Conservation (phyloP, 1,284 basidiomycete species). For the Irpex lacteus region DNA sequence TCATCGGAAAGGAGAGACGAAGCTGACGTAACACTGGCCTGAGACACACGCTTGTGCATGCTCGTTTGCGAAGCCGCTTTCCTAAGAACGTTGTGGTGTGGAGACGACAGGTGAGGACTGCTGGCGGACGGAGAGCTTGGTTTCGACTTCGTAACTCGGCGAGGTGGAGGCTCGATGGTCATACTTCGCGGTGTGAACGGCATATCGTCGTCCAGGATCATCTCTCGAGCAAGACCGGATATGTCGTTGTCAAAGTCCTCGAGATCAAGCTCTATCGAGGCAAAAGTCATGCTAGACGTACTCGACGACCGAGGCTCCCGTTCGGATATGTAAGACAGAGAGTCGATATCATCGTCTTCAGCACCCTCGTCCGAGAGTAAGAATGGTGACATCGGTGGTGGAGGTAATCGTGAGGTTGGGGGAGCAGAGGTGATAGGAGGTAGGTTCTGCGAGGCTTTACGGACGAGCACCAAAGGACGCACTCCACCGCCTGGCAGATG, state of each 20-base stretch:
- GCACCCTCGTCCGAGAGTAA: slow-evolving; percentile 8
- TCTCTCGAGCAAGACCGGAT: neutral
- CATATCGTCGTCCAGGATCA: neutral
- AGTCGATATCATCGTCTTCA: slow-evolving; percentile 17
- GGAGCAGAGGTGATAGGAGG: slow-evolving; percentile 24
- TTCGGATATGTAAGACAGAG: slow-evolving; percentile 32
- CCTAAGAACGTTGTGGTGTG: slow-evolving; percentile 32
- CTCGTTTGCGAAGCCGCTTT: slow-evolving; percentile 59
- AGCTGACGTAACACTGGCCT: slow-evolving; percentile 21
- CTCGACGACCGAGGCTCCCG: slow-evolving; percentile 36
- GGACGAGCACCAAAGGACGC: slow-evolving; percentile 24
- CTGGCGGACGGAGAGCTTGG: neutral
- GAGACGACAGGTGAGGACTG: slow-evolving; percentile 22
- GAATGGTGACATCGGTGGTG: slow-evolving; percentile 20
- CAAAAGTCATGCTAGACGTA: slow-evolving; percentile 32
- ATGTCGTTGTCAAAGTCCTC: slow-evolving; percentile 9
- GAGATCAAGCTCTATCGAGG: slow-evolving; percentile 18
- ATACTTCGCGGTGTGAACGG: neutral
- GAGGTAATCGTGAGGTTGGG: slow-evolving; percentile 25
- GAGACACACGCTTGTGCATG: slow-evolving; percentile 34
- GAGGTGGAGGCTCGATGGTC: neutral
- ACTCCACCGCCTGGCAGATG: slow-evolving; percentile 18
- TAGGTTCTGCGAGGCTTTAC: slow-evolving; percentile 27
- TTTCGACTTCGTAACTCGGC: neutral
- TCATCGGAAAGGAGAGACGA: slow-evolving; percentile 15